Evolutionary conservation across 2,329 filamentous ascomycete genomes (phyloP).

Genomic region (Penicillium sp.): DNA sequence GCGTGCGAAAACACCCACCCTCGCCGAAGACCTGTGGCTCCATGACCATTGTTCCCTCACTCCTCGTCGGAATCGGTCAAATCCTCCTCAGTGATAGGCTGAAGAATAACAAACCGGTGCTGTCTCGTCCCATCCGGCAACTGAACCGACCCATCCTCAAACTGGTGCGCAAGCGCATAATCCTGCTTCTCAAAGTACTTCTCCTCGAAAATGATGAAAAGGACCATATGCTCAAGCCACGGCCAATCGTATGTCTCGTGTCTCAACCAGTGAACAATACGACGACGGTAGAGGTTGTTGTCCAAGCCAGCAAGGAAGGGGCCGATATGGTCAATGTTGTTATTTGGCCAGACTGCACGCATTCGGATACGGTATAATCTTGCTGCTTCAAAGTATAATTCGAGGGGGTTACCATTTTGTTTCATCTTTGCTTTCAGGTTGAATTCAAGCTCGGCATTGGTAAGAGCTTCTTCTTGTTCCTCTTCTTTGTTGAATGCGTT

Average conservation of each 20-base stretch:
- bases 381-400: constrained; percentile 28
- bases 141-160: constrained; percentile 11
- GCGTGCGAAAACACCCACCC: too few species aligned
- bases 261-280: constrained; percentile 11
- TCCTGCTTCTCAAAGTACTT: constrained; percentile 15
- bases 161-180: constrained; percentile 11
- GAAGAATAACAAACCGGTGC: constrained; percentile 4
- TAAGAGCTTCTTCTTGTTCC: too few species aligned
- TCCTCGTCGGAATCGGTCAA: constrained; percentile 5
- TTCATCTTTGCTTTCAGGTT: constrained; percentile 5
- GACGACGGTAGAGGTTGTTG: constrained; percentile 11
- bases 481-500: too few species aligned
- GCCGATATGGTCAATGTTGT: constrained; percentile 21
- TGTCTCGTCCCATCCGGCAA: constrained; percentile 13
- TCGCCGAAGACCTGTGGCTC: too few species aligned
- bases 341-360: constrained; percentile 19
- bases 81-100: constrained; percentile 17
- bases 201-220: constrained; percentile 12
- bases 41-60: neutral
- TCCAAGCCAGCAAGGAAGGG: constrained; percentile 32
- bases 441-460: too few species aligned
- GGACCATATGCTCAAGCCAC: constrained; percentile 9
- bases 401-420: constrained; percentile 25
- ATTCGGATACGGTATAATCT: constrained; percentile 16
- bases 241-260: constrained; percentile 13